A percentile compares a stretch with the other conserved stretches of the same genome.
Conservation (phyloP, 768 basidiomycete genomes). For the Collybia sordida region DNA sequence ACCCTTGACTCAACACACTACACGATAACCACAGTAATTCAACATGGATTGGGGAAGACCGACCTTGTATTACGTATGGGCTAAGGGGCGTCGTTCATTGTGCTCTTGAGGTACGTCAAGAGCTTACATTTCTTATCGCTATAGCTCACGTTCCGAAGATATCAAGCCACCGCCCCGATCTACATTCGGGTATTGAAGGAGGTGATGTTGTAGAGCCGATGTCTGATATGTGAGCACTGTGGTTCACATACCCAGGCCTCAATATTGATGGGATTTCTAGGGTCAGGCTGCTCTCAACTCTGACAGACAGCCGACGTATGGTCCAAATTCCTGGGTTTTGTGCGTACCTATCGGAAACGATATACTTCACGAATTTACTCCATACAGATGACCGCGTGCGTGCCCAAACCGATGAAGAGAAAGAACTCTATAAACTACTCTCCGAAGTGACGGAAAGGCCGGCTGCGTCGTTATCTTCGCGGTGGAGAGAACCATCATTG, state of each 20-base stretch:
- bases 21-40: slow-evolving; percentile 63
- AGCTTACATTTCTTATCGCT: not conserved
- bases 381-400: slow-evolving; percentile 74
- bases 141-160: slow-evolving; percentile 44
- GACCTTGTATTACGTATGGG: slow-evolving; percentile 94
- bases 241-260: not conserved
- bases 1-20: slow-evolving; percentile 2
- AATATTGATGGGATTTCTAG: slow-evolving; percentile 31
- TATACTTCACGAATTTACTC: not conserved
- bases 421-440: slow-evolving; percentile 64
- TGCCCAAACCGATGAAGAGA: slow-evolving; percentile 64
- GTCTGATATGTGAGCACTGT: slow-evolving; percentile 74
- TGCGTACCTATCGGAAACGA: slow-evolving; percentile 37
- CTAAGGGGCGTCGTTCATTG: slow-evolving; percentile 93
- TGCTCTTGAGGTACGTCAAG: slow-evolving; percentile 56
- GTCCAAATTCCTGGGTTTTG: slow-evolving; percentile 84
- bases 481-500: slow-evolving; percentile 90
- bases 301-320: slow-evolving; percentile 55
- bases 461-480: slow-evolving; percentile 65
- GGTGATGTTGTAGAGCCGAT: slow-evolving; percentile 88
- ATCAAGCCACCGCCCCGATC: slow-evolving; percentile 69
- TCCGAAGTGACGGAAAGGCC: slow-evolving; percentile 68
- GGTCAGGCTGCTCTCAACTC: slow-evolving; percentile 74
- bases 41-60: slow-evolving; percentile 92
- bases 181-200: slow-evolving; percentile 94